phyloP scores from a whole-genome alignment of 768 basidiomycete genomes.

The Podaxis sp. region DNA sequence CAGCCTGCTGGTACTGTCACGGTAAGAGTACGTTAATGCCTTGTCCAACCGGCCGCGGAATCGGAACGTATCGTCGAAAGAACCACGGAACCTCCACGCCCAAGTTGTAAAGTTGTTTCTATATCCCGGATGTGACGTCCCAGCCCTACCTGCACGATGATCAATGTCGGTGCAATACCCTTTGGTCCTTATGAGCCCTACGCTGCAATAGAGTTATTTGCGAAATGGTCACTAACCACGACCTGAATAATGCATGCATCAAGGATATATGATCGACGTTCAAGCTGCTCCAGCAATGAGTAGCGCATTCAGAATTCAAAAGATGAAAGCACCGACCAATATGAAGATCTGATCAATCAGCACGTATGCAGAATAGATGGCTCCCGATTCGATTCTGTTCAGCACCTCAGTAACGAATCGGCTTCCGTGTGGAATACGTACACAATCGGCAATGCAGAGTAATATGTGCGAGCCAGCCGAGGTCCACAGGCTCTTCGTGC shows the following conservation, averaged over 20 bases:
- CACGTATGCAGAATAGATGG: constrained; percentile 28
- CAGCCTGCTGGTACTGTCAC: not conserved
- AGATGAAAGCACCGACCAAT: not conserved
- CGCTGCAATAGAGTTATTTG: not conserved
- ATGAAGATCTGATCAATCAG: not conserved
- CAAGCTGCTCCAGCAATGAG: not conserved
- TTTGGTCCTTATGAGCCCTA: not conserved
- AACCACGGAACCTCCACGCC: not conserved
- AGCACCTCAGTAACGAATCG: not conserved
- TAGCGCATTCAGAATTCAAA: not conserved
- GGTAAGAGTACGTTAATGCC: not conserved
- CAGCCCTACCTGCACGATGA: constrained; percentile 3
- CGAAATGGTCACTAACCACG: not conserved
- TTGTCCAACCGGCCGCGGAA: not conserved
- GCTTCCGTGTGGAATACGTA: constrained; percentile 16
- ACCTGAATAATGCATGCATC: constrained; percentile 26
- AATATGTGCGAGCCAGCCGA: constrained; percentile 28
- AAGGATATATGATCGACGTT: constrained; percentile 17
- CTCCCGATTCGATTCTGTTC: constrained; percentile 36
- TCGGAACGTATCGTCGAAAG: not conserved
- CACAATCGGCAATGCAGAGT: constrained; percentile 27
- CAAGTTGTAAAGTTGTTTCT: not conserved
- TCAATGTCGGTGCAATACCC: not conserved
- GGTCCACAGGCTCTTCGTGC: constrained; percentile 25
- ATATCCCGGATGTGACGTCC: not conserved